Conservation (phyloP, 2,329 filamentous ascomycete species). For the Alternaria arborescens region DNA sequence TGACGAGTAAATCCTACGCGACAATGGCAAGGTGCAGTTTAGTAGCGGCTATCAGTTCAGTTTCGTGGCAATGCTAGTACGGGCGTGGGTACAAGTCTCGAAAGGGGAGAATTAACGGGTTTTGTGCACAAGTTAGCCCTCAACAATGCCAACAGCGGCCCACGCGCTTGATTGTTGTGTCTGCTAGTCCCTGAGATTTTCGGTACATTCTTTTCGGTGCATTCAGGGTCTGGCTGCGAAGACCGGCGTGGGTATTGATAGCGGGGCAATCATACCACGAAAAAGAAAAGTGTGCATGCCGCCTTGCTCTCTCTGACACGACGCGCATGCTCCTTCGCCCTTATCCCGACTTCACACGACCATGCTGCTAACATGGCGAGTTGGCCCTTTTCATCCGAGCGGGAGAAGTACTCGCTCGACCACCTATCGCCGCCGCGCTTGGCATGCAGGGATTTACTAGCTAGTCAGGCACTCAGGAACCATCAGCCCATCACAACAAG, state of each 20-base stretch:
- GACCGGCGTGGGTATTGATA: background rate
- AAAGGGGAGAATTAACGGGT: constrained; percentile 33
- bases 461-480: constrained; percentile 13
- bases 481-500: constrained; percentile 8
- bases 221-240: constrained; percentile 16
- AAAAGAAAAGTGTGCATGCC: constrained; percentile 8
- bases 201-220: constrained; percentile 13
- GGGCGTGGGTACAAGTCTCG: constrained; percentile 20
- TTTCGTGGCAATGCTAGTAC: constrained; percentile 42
- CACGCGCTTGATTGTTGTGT: constrained; percentile 21
- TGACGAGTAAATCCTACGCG: constrained; percentile 28
- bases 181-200: constrained; percentile 7
- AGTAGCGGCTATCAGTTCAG: constrained; percentile 43
- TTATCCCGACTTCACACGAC: background rate
- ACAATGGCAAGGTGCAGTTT: constrained; percentile 49
- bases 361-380: background rate
- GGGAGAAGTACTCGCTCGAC: constrained; percentile 2
- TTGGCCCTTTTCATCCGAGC: constrained; percentile 1
- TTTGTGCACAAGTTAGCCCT: constrained; percentile 35
- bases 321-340: background rate
- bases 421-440: constrained; percentile 8
- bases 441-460: constrained; percentile 15
- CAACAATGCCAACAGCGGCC: constrained; percentile 39
- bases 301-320: background rate
- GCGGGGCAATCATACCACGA: background rate